These are phyloP conservation scores for Fusarium penzigii DNA, from an alignment of 2,329 filamentous ascomycete species.

Conservation along the genomic window DNA sequence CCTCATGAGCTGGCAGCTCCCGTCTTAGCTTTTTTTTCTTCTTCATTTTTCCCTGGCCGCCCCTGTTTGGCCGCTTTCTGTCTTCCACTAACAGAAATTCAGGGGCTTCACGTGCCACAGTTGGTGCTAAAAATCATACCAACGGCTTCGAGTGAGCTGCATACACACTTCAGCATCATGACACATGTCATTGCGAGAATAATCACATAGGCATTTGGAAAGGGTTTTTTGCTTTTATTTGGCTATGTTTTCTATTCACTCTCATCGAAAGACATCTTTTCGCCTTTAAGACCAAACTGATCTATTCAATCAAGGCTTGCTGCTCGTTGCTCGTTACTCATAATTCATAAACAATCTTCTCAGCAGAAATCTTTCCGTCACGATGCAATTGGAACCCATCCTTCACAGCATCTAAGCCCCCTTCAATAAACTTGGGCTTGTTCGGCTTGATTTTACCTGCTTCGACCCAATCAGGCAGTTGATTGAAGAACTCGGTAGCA, in stretches of 20 bases:
- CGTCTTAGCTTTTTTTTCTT: not conserved
- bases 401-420: constrained; percentile 34
- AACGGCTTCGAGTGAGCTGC: too few species aligned
- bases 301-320: not conserved
- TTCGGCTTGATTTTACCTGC: constrained; percentile 38
- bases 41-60: not conserved
- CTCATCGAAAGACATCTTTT: too few species aligned
- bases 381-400: constrained; percentile 40
- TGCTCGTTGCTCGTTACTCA: not conserved
- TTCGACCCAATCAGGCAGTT: constrained; percentile 36
- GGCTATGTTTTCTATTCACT: too few species aligned
- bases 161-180: too few species aligned
- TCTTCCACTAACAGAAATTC: not conserved
- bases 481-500: constrained; percentile 37
- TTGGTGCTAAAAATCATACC: not conserved
- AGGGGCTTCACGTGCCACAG: constrained; percentile 12
- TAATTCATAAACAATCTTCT: constrained; percentile 41
- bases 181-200: too few species aligned
- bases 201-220: too few species aligned
- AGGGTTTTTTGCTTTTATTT: too few species aligned
- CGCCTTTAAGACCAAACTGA: too few species aligned
- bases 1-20: constrained; percentile 7
- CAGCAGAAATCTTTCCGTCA: constrained; percentile 40
- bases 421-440: constrained; percentile 27
- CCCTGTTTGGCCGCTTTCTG: constrained; percentile 3